phyloP scores from a whole-genome alignment of 805 yeast species.

The Candida orba region DNA sequence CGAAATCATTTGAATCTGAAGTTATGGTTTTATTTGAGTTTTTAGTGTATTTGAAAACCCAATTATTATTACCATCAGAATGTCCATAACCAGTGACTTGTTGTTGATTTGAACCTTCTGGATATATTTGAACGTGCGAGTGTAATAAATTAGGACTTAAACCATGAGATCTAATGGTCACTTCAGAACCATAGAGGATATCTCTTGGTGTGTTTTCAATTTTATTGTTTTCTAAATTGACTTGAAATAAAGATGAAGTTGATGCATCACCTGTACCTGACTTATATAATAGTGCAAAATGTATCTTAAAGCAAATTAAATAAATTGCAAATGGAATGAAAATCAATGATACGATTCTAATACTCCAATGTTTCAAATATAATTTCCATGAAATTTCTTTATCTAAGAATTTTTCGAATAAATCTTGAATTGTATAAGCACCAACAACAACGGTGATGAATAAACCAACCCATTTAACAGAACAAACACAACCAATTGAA shows the following conservation, averaged over 20 bases:
- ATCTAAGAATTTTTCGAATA: constrained; percentile 36
- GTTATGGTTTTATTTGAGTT: constrained; percentile 21
- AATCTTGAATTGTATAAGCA: constrained; percentile 47
- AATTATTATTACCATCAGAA: constrained; percentile 67
- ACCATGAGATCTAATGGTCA: constrained; percentile 55
- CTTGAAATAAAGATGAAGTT: constrained; percentile 85
- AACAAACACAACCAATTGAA: constrained; percentile 75
- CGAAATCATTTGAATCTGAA: constrained; percentile 6
- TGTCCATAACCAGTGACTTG: constrained; percentile 76
- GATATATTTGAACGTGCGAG: constrained; percentile 73
- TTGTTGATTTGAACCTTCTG: constrained; percentile 71
- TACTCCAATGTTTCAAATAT: constrained; percentile 62
- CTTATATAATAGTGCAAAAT: constrained; percentile 65
- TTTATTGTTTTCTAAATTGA: constrained; percentile 64
- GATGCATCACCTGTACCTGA: constrained; percentile 94
- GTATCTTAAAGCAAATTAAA: constrained; percentile 67
- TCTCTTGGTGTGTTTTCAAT: constrained; percentile 65
- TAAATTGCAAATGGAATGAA: constrained; percentile 66
- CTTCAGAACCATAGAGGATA: constrained; percentile 46
- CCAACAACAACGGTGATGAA: constrained; percentile 60
- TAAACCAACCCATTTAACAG: constrained; percentile 82
- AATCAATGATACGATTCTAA: constrained; percentile 60
- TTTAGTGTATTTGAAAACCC: constrained; percentile 56
- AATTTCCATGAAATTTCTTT: constrained; percentile 20
- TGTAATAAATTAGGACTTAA: constrained; percentile 72